Base-by-base conservation (phyloP, 176 grass and related monocot genomes). In the Triticum turgidum region DNA sequence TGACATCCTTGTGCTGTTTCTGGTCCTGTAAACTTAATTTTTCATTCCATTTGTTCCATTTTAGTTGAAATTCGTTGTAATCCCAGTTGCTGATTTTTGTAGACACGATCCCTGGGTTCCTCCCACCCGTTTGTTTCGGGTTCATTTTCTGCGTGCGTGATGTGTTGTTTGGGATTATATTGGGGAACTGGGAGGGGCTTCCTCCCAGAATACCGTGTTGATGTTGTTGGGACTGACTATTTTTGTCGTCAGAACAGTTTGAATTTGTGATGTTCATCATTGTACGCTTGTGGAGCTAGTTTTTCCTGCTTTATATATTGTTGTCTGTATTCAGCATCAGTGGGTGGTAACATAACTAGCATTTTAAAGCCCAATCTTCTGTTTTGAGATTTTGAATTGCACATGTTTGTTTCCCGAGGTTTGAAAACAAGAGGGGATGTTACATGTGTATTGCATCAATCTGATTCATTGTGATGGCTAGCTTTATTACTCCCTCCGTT, bases 41-140 rank as follows among this genome's bases (percentile, higher is more conserved):
- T 81, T 94, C 87, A 89, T 94, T 97, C 87, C 61, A 94, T 97
- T 97, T 47, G 78, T 97, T 97, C 13, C 37, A 88, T 96, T 86
- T 87, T 86, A 91, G 90, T 83, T 80, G 34, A 83, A 88, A 92
- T 85, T 94, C 87, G 79, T 87, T 84, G 81, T 89, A 90, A 80
- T 71, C 33, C n/a, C 86, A 64, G 27, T 65, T 64, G 45, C 83
- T 79, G 79, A 76, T 90, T 86, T 76, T 76, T 71, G 82, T 90
- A 80, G 91, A 86, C 91, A 88, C 63, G 34, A 68, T 58, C 74
- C 66, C 20, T 7, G 78, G 54, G 81, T 70, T 69, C 29, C 10
- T 84, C 14, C 69, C 45, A 30, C 24, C 45, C 15, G 79, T 88
- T 88, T 88, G 78, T 90, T 92, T 88, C 37, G 62, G 61, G 69